Evolutionary conservation across 2,329 filamentous ascomycete species (phyloP).

Genomic region (Periconia sp.): DNA sequence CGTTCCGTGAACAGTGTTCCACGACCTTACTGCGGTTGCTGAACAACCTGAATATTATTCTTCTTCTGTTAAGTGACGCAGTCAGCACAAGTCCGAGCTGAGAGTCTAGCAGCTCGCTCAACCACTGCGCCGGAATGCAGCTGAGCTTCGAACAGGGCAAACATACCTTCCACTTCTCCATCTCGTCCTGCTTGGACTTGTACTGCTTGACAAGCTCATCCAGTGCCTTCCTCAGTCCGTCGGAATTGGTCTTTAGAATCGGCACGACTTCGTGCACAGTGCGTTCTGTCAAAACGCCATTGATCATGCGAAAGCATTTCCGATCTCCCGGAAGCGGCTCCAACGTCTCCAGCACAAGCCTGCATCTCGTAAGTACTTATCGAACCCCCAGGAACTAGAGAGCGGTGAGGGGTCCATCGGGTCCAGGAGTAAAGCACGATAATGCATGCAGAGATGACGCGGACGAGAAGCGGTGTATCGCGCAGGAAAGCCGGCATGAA

Average conservation of each 20-base stretch:
- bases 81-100: constrained; percentile 16
- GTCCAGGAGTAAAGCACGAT: not conserved
- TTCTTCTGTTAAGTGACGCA: constrained; percentile 68
- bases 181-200: constrained; percentile 89
- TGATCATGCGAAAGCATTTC: constrained; percentile 99
- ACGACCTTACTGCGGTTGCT: constrained; percentile 61
- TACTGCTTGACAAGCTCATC: constrained; percentile 97
- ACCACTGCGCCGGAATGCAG: constrained; percentile 2
- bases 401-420: constrained; percentile 24
- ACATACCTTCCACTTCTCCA: constrained; percentile 97
- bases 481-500: constrained; percentile 10
- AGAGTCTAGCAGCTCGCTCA: not conserved
- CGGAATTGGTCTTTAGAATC: constrained; percentile 88
- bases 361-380: constrained; percentile 49
- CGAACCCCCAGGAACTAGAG: not conserved
- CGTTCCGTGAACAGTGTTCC: constrained; percentile 13
- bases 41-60: constrained; percentile 87
- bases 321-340: constrained; percentile 81
- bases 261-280: constrained; percentile 93
- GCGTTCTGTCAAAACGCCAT: constrained; percentile 92
- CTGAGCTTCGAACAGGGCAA: not conserved
- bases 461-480: constrained; percentile 25
- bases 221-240: constrained; percentile 90
- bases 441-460: constrained; percentile 18
- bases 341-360: constrained; percentile 92